Conservation (phyloP, 352 stramenopile genomes). For the Phytophthora citricola region DNA sequence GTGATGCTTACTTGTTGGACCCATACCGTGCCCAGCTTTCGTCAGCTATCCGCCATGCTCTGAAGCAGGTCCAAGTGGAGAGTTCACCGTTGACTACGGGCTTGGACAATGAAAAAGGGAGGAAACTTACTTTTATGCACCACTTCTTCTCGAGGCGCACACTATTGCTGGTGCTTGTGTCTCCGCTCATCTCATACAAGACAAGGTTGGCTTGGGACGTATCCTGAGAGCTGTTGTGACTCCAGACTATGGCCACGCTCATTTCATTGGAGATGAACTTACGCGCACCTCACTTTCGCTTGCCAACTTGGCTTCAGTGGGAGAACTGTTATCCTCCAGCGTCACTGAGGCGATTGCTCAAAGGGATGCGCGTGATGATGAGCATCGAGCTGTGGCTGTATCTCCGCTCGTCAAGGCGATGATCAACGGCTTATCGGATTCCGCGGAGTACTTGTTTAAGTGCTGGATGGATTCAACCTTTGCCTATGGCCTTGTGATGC, state of each 20-base stretch:
- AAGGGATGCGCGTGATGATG: conserved; percentile 32
- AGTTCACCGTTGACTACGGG: conserved; percentile 6
- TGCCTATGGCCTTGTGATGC: conserved; percentile 56
- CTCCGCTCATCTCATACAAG: conserved; percentile 62
- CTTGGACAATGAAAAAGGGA: conserved; percentile 27
- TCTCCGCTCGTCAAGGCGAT: conserved; percentile 67
- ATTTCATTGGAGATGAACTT: conserved; percentile 70
- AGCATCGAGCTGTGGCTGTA: conserved; percentile 21
- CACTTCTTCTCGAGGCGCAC: conserved; percentile 75
- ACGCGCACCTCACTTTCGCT: conserved; percentile 61
- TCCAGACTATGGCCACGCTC: conserved; percentile 66
- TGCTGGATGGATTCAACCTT: conserved; percentile 64
- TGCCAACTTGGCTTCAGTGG: conserved; percentile 69
- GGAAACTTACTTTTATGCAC: conserved; percentile 58
- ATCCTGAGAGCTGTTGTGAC: conserved; percentile 67
- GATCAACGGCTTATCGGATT: conserved; percentile 49
- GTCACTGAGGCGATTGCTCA: conserved; percentile 37
- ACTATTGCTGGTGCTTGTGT: conserved; percentile 62
- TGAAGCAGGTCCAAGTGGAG: conserved; percentile 64
- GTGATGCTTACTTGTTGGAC: conserved; percentile 69
- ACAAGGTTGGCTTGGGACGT: conserved; percentile 74
- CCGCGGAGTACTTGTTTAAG: conserved; percentile 48
- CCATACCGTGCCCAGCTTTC: conserved; percentile 87
- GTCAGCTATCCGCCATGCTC: conserved; percentile 76
- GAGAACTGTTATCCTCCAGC: conserved; percentile 60